Conservation (phyloP, 768 basidiomycete genomes). For the Lentinus brumalis region DNA sequence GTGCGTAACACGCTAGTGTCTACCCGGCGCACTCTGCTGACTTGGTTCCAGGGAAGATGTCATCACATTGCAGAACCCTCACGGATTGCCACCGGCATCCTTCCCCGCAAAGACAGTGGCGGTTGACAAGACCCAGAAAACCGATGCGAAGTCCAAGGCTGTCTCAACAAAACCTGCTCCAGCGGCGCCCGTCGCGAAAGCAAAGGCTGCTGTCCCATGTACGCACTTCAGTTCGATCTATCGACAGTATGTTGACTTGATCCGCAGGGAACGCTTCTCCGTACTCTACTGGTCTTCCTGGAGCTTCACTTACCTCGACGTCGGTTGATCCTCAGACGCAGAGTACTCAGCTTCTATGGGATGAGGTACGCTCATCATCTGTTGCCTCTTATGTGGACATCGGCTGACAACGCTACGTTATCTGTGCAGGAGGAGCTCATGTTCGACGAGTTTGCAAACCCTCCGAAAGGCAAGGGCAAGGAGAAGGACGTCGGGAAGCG, state of each 20-base stretch:
- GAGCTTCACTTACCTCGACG: slow-evolving; percentile 93
- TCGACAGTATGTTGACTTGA: neutral
- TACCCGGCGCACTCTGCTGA: neutral
- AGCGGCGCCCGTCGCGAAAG: slow-evolving; percentile 42
- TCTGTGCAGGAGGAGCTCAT: slow-evolving; percentile 85
- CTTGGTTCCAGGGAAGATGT: slow-evolving; percentile 67
- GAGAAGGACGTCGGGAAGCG: slow-evolving; percentile 91
- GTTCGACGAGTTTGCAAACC: slow-evolving; percentile 91
- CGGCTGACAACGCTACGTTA: neutral
- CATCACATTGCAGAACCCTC: slow-evolving; percentile 92
- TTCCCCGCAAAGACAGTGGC: slow-evolving; percentile 34
- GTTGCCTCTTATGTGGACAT: neutral
- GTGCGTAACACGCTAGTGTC: slow-evolving; percentile 39
- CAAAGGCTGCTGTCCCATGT: slow-evolving; percentile 71
- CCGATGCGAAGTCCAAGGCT: slow-evolving; percentile 32
- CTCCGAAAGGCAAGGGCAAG: slow-evolving; percentile 83
- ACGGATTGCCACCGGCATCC: slow-evolving; percentile 68
- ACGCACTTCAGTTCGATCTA: slow-evolving; percentile 9
- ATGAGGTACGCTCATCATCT: slow-evolving; percentile 61
- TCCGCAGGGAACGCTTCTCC: slow-evolving; percentile 84
- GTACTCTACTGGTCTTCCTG: slow-evolving; percentile 85
- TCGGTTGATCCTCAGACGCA: slow-evolving; percentile 76
- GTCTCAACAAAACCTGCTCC: slow-evolving; percentile 32
- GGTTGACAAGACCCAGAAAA: slow-evolving; percentile 25
- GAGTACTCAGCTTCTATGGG: slow-evolving; percentile 87